Base-by-base conservation (phyloP, 768 basidiomycete genomes). In the Mycena vitilis region DNA sequence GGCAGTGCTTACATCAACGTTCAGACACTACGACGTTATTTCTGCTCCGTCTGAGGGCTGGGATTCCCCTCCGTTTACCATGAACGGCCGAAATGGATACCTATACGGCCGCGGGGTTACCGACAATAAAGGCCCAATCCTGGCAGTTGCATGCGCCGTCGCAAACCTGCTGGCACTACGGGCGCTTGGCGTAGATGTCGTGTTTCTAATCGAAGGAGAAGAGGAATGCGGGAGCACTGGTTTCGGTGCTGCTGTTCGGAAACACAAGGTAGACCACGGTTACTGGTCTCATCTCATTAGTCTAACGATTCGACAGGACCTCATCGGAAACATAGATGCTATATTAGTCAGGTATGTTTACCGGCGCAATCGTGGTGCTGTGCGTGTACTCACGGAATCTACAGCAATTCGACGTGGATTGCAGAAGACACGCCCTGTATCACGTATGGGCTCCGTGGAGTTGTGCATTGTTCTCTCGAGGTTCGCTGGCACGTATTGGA, bases 21-120 rank as follows among this genome's bases (percentile, higher is more conserved):
- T 4, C 55, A 95, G 95, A 2, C 98, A 99, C 77, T 99, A 99
- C 81, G 98, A 99, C 73, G 95, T 99, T n/a, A 94, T 99, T 55
- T 83, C 91, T 0, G 95, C 96, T 0, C 89, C 88, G 0, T 78
- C 82, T 12, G 82, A 87, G 8, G 88, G 90, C 15, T 98, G 97
- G 97, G 80, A 85, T 23, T 90, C 91, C 2, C 90, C 95, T 66
- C 97, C 98, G 0, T 99, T 95, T 81, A 83, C 81, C 9, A 80
- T 98, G 69, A 87, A 87, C 0, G 95, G 95, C 3, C 86, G 89
- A 13, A 95, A 98, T 73, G 96, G 95, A 0, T 96, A 93, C 75
- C 81, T 96, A 0, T 96, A 95, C 73, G 97, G 96, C 23, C 89
- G 94, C 52, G 95, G 98, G 5, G 92, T 94, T 2, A 93, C 94